Base-by-base conservation (phyloP, 2,329 filamentous ascomycete species). In the Diaporthe amygdali region DNA sequence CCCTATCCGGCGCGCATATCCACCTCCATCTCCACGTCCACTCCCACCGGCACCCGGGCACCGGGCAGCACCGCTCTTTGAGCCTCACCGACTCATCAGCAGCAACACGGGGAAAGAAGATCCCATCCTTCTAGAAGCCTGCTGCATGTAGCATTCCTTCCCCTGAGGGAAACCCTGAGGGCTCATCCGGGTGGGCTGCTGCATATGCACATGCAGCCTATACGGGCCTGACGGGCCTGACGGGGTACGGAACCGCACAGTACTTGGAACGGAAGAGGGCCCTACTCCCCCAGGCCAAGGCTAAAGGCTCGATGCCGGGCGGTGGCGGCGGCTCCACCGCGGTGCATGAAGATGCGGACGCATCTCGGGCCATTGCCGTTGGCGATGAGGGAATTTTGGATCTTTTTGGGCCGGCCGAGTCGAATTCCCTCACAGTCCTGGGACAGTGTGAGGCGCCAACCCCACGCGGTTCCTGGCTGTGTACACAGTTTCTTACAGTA, bases 361-460 rank as follows among this genome's bases (percentile, higher is more conserved):
- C 59, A 64, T 64, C 59, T 64, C 59, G 59, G 59, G 59, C 44
- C 59, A 64, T 64, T 64, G 59, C 59, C 59, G 59, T 37, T n/a
- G 44, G 59, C 44, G 44, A 20, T 68, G 66, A 56, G 66, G 66
- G 51, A 68, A 56, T 68, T 68, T 68, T 51, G 51, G 20, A 25
- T 8, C 20, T 27, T 5, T 20, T 22, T 15, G 12, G 2, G 32
- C 64, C 37, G 64, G 49, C 51, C 64, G 64, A 41, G 39, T 44
- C 32, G 49, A 68, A 68, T 68, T 68, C 39, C 66, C 66, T 68
- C 66, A 56, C 66, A 68, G 66, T 56, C 15, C n/a, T 44, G n/a
- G 39, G 27, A 64, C 59, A 49, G 59, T 64, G 59, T 63, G 59
- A 22, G n/a, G 7, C 39, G 41, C 41, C 30, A 44, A 47, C 41